Conservation (phyloP, 2,329 filamentous ascomycete species). For the Talaromyces albobiverticillius region DNA sequence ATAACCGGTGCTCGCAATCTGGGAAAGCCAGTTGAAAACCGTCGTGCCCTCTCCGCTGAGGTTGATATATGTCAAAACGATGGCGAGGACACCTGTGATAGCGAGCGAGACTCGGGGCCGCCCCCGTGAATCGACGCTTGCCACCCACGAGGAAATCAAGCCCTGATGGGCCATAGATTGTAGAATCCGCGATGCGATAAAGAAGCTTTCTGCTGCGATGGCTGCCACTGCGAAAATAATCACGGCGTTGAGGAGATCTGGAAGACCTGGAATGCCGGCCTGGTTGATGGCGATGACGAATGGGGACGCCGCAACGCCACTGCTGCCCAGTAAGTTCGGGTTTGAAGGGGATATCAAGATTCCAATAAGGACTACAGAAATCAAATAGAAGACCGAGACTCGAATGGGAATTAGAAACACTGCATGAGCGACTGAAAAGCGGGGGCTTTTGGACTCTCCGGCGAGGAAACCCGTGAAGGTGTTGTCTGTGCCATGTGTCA, state of each 20-base stretch:
- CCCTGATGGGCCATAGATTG: conserved; percentile 28
- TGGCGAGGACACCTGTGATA: conserved; percentile 24
- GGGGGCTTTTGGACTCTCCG: conserved; percentile 35
- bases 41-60: conserved; percentile 21
- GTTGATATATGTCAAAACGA: conserved; percentile 31
- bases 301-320: conserved; percentile 27
- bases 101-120: conserved; percentile 28
- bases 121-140: conserved; percentile 27
- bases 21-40: conserved; percentile 26
- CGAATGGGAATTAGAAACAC: conserved; percentile 28
- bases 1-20: conserved; percentile 30
- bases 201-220: conserved; percentile 32
- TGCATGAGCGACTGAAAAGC: conserved; percentile 33
- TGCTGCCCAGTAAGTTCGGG: conserved; percentile 24
- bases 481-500: conserved; percentile 21
- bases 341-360: not conserved
- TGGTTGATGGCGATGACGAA: conserved; percentile 31
- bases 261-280: conserved; percentile 28
- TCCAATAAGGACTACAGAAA: conserved; percentile 27
- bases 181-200: conserved; percentile 31
- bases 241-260: conserved; percentile 29
- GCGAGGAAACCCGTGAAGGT: conserved; percentile 34
- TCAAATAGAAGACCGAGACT: conserved; percentile 29
- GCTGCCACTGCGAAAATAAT: conserved; percentile 32
- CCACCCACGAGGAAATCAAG: conserved; percentile 26